A percentile compares a stretch with the other conserved stretches of the same genome.
Conservation (phyloP, 176 grass and related monocot genomes). For the Olyra latifolia region DNA sequence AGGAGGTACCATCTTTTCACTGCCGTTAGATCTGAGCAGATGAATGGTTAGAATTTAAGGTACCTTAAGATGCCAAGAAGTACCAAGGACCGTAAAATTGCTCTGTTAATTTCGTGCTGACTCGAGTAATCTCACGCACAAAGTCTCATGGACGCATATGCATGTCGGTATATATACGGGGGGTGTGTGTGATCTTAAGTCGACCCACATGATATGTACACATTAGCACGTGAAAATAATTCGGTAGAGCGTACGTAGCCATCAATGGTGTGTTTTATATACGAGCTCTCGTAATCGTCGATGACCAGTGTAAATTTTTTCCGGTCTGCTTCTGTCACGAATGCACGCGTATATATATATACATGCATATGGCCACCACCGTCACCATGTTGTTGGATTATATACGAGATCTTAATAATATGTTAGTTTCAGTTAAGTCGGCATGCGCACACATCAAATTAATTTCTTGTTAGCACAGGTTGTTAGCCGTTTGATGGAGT, state of each 20-base stretch:
- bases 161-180: not conserved
- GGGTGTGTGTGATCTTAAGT: not conserved
- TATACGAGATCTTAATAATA: not conserved
- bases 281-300: not conserved
- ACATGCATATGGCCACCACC: not conserved
- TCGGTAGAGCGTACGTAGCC: not conserved
- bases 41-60: too few species aligned
- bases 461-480: not conserved
- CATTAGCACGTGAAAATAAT: slow-evolving; percentile 32
- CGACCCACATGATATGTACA: slow-evolving; percentile 1
- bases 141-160: not conserved
- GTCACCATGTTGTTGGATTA: not conserved
- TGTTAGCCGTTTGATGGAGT: not conserved
- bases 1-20: too few species aligned
- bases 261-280: not conserved
- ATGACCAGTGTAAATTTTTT: not conserved
- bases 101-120: too few species aligned
- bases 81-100: too few species aligned
- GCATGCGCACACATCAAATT: not conserved
- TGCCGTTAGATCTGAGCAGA: too few species aligned
- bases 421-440: not conserved
- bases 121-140: slow-evolving; percentile 7
- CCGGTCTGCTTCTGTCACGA: not conserved
- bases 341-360: not conserved
- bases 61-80: too few species aligned